These are phyloP conservation scores for Lecanoromycetidae sp. DNA, from an alignment of 2,329 filamentous ascomycete genomes.

Conservation along the genomic window DNA sequence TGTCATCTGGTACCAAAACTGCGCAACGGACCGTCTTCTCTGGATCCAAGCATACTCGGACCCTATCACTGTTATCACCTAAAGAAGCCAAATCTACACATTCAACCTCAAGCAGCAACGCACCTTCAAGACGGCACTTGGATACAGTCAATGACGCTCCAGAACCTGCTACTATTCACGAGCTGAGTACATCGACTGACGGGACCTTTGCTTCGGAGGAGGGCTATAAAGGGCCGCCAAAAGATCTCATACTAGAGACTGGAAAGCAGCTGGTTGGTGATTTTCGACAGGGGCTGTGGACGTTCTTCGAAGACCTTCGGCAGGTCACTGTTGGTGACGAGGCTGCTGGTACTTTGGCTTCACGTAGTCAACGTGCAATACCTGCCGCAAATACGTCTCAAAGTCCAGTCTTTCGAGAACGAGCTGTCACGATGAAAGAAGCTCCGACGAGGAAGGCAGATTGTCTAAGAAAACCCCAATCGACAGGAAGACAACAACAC, in stretches of 20 bases:
- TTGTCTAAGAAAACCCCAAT: not conserved
- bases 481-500: too few species aligned
- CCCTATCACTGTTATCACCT: conserved; percentile 72
- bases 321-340: conserved; percentile 96
- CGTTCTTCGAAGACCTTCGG: conserved; percentile 86
- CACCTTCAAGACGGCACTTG: not conserved
- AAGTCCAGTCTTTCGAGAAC: not conserved
- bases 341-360: conserved; percentile 26
- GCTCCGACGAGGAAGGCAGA: not conserved
- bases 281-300: conserved; percentile 79
- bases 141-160: not conserved
- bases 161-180: not conserved
- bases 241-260: conserved; percentile 42
- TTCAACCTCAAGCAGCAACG: not conserved
- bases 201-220: not conserved
- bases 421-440: not conserved
- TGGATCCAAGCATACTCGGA: conserved; percentile 49
- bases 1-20: conserved; percentile 42
- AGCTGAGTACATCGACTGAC: not conserved
- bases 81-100: not conserved
- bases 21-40: conserved; percentile 55
- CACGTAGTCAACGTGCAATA: not conserved
- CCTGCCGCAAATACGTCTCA: not conserved
- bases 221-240: conserved; percentile 2
- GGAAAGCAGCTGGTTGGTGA: conserved; percentile 77